Evolutionary conservation across 176 grass and related monocot genomes (phyloP).

Genomic region (Areca catechu): DNA sequence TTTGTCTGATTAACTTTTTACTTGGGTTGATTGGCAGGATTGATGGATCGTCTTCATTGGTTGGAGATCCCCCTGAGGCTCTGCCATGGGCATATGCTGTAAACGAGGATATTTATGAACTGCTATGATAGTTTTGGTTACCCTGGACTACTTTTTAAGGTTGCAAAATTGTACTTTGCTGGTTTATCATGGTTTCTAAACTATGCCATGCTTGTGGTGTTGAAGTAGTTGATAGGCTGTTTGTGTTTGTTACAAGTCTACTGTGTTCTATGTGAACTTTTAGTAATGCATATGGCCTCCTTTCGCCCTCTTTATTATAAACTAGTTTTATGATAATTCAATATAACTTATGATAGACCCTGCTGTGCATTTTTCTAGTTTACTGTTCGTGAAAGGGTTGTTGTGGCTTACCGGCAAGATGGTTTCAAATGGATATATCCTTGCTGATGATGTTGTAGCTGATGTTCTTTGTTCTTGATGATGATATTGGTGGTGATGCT

Average conservation of each 20-base stretch:
- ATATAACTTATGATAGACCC: constrained; percentile 4
- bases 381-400: constrained; percentile 16
- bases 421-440: constrained; percentile 25
- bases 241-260: too few relatives aligned
- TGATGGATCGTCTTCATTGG: too few relatives aligned
- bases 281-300: too few relatives aligned
- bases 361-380: constrained; percentile 23
- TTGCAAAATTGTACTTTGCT: constrained; percentile 7
- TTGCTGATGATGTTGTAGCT: constrained; percentile 9
- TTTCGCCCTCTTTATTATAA: not conserved
- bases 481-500: constrained; percentile 40
- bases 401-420: constrained; percentile 9
- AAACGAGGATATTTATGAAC: not conserved
- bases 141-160: constrained; percentile 10
- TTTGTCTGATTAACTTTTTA: not conserved
- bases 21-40: too few relatives aligned
- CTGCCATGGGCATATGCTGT: not conserved
- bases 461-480: constrained; percentile 65
- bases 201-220: too few relatives aligned
- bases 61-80: too few relatives aligned
- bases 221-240: too few relatives aligned
- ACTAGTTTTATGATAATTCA: not conserved
- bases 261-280: too few relatives aligned
- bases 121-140: not conserved
- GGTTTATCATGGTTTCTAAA: not conserved